These are phyloP conservation scores for Eutreptiella sp. DNA, from an alignment of 208 protist genomes.

Conservation along the genomic window DNA sequence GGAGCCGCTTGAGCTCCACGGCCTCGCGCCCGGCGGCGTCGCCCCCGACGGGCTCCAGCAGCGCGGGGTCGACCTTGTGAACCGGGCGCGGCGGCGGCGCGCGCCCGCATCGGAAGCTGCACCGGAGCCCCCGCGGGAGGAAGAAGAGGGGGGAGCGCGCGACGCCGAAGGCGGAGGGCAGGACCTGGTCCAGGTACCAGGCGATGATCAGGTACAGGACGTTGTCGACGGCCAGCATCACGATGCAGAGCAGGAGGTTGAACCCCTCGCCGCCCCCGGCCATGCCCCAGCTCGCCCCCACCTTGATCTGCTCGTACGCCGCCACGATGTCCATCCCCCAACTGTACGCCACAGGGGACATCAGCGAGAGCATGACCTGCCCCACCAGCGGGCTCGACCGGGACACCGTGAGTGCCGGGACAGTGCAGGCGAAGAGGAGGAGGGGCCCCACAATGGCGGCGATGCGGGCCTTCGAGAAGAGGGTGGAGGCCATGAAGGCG, in stretches of 20 bases:
- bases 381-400: slow-evolving; percentile 40
- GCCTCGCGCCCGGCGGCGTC: background rate
- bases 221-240: slow-evolving; percentile 24
- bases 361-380: slow-evolving; percentile 45
- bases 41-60: background rate
- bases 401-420: slow-evolving; percentile 57
- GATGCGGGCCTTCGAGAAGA: slow-evolving; percentile 67
- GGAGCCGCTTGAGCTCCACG: slow-evolving; percentile 37
- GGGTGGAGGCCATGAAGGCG: slow-evolving; percentile 56
- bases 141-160: slow-evolving; percentile 26
- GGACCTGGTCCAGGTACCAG: slow-evolving; percentile 31
- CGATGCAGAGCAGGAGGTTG: background rate
- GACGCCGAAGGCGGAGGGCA: slow-evolving; percentile 30
- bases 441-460: slow-evolving; percentile 56
- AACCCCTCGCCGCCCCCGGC: no score
- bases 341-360: slow-evolving; percentile 56
- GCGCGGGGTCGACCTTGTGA: slow-evolving; percentile 11
- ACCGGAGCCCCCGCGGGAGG: background rate
- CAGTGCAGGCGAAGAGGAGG: slow-evolving; percentile 46
- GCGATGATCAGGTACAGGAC: slow-evolving; percentile 28
- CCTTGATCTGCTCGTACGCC: slow-evolving; percentile 52
- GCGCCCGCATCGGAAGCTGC: background rate
- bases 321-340: slow-evolving; percentile 47
- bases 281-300: no score
- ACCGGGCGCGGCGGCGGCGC: background rate